Evolutionary conservation across 306 rosid species (phyloP).

Genomic region (Hippophae gyantsensis): DNA sequence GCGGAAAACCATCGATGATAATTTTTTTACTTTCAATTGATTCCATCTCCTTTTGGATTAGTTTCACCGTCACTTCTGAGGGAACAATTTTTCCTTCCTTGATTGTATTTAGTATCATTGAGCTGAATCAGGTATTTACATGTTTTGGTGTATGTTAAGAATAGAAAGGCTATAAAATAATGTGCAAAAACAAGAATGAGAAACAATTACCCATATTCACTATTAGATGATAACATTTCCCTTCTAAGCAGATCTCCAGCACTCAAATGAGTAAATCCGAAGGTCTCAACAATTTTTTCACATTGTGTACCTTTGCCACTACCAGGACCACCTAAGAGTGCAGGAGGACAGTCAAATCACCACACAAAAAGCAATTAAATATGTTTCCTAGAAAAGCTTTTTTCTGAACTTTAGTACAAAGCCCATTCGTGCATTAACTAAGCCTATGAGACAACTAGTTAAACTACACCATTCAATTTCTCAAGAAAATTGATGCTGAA

Average conservation of each 20-base stretch:
- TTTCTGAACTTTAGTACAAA: background rate
- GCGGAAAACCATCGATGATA: conserved; percentile 93
- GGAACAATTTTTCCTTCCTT: conserved; percentile 87
- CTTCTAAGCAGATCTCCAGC: conserved; percentile 92
- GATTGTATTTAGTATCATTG: conserved; percentile 63
- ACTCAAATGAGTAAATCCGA: conserved; percentile 81
- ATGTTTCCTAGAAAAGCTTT: background rate
- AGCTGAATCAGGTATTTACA: conserved; percentile 37
- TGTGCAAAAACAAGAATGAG: conserved; percentile 15
- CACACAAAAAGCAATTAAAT: conserved; percentile 4
- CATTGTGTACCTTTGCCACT: conserved; percentile 98
- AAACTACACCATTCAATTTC: background rate
- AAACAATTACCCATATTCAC: conserved; percentile 57
- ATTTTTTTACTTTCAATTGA: conserved; percentile 46
- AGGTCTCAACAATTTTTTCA: conserved; percentile 64
- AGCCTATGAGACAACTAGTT: background rate
- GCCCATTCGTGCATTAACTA: background rate
- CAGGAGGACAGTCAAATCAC: conserved; percentile 7
- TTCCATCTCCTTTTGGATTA: conserved; percentile 77
- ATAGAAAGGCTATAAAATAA: conserved; percentile 7
- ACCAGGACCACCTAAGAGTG: conserved; percentile 82
- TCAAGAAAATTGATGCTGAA: no score
- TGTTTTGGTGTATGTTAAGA: conserved; percentile 13
- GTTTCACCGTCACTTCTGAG: conserved; percentile 66
- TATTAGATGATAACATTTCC: conserved; percentile 58